Evolutionary conservation across 306 rosid species (phyloP).

Genomic region (Gynostemma pentaphyllum): DNA sequence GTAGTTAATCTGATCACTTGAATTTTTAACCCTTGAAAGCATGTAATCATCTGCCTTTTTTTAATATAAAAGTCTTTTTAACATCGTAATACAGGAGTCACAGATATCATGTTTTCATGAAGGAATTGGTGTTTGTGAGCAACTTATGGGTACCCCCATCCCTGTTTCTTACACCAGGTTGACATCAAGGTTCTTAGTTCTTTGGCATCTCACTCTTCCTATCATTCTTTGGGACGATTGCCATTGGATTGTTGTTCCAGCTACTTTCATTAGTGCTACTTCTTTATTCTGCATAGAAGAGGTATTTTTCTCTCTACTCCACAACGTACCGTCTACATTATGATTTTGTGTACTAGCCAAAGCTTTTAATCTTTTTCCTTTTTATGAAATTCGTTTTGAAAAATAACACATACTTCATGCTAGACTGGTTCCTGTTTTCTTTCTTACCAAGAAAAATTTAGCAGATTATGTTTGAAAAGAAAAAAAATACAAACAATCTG

Average conservation of each 20-base stretch:
- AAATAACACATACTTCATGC: no score
- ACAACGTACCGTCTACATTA: no score
- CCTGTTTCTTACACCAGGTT: conserved; percentile 87
- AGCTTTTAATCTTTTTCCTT: no score
- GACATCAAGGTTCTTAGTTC: conserved; percentile 83
- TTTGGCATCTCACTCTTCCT: conserved; percentile 88
- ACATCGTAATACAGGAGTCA: conserved; percentile 44
- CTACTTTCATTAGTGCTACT: conserved; percentile 86
- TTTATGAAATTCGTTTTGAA: no score
- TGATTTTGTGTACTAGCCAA: no score
- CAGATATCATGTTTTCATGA: conserved; percentile 69
- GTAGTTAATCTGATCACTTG: no score
- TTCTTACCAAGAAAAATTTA: no score
- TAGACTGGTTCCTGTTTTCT: no score
- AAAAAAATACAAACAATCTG: no score
- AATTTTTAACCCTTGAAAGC: no score
- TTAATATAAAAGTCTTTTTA: neutral
- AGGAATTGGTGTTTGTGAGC: conserved; percentile 82
- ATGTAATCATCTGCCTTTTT: no score
- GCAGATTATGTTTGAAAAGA: no score
- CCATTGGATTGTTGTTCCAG: conserved; percentile 91
- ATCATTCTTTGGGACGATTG: conserved; percentile 94
- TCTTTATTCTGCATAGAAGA: conserved; percentile 94
- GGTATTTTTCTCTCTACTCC: conserved; percentile 28
- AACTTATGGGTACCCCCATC: conserved; percentile 80